These are phyloP conservation scores for Aegle marmelos DNA, from an alignment of 345 rosid genomes.

Conservation along the genomic window DNA sequence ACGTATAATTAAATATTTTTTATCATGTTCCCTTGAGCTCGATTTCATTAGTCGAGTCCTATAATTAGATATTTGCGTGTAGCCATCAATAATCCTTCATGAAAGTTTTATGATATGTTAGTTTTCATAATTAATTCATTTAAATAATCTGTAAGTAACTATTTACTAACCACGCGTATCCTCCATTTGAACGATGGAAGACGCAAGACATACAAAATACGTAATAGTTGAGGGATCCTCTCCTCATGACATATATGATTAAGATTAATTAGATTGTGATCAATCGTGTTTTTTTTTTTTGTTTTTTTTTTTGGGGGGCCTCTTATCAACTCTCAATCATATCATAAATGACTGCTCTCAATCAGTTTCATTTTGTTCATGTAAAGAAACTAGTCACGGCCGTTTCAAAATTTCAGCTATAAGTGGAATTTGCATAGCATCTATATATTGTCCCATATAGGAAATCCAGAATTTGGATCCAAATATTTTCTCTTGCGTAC, in stretches of 20 bases:
- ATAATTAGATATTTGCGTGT: no score
- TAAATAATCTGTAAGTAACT: not conserved
- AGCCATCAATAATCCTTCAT: not conserved
- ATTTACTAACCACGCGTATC: not conserved
- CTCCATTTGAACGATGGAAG: not conserved
- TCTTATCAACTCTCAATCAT: not conserved
- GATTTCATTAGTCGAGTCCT: not conserved
- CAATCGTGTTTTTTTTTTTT: not conserved
- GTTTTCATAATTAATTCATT: slow-evolving; percentile 11
- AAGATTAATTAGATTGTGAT: not conserved
- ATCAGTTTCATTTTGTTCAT: not conserved
- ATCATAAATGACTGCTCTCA: not conserved
- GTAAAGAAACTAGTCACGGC: not conserved
- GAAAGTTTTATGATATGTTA: not conserved
- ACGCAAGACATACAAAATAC: not conserved
- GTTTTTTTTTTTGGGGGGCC: no score
- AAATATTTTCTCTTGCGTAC: not conserved
- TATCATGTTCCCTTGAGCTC: not conserved
- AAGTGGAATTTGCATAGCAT: not conserved
- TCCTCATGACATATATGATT: not conserved
- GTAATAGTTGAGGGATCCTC: not conserved
- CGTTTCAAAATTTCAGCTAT: not conserved
- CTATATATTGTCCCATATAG: not conserved
- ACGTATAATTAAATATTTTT: not conserved
- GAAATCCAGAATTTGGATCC: not conserved